Base-by-base conservation (phyloP, 2,329 filamentous ascomycete species). In the Cadophora luteo-olivacea region DNA sequence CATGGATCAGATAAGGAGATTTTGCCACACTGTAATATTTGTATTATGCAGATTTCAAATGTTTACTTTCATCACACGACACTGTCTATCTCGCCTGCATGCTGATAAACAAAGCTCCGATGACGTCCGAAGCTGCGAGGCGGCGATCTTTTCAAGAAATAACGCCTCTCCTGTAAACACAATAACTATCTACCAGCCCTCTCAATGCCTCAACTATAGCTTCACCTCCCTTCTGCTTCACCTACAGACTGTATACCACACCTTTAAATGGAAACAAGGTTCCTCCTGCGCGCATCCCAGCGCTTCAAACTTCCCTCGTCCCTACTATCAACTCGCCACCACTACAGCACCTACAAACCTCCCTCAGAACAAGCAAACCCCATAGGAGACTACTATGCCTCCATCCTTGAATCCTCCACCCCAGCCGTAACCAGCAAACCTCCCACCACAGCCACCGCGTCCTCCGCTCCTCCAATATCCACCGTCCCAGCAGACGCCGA, bases 331-430 rank as follows among this genome's bases (percentile, higher is more conserved):
- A 61, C 41, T 60, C 41, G 41, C 41, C 65, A 67, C 25, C 45
- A 69, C 36, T 14, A 67, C 48, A 68, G 69, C 45, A 66, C 63
- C 61, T 32, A 49, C 25, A 75, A 72, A 64, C 66, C 73, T 45
- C 41, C 41, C 52, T 66, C 69, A 7, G 66, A 75, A 49, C 77
- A 79, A 73, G 76, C 72, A n/a, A 79, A 80, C 19, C 86, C 87
- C 0, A 80, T 89, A 0, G 87, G 87, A 0, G 77, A 80, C 48
- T 90, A 88, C 79, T 90, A 90, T 78, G 83, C 88, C 71, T 78
- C 81, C n/a, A 83, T 90, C 29, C 81, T 89, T 55, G 80, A 82
- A 61, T 80, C 79, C 4, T 83, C 84, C 0, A 79, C 81, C 9
- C 68, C 75, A 24, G 24, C 36, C 12, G 68, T 68, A 58, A 64